Evolutionary conservation across 148 eudicot species (phyloP), one percentile per base, ranked within the genome.

Genomic region (Camellia japonica): DNA sequence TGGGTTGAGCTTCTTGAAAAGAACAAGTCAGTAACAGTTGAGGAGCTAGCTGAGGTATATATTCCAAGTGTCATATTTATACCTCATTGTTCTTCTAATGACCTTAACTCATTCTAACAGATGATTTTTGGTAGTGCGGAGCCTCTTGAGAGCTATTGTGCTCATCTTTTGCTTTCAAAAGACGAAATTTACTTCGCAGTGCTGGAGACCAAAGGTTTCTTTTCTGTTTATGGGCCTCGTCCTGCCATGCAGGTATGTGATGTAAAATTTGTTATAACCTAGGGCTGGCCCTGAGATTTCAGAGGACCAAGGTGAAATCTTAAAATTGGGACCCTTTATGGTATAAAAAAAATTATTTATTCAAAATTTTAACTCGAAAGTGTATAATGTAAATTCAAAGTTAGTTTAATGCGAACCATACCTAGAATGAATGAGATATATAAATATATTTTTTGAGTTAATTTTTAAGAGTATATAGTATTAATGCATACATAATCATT

Each of bases 1-100:
- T 96, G 99, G 98, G 78, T 89, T 84, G 99, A 96, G 90, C 93
- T 96, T 91, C 91, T 92, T 83, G 98, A 96, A 71, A 88, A 84
- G 77, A 91, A 92, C 75, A 87, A 92, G 74, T 78, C 92, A 16
- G 87, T 86, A 59, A 90, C 91, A 64, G 94, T 84, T 46, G 87
- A 87, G 78, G 90, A 93, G 83, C 86, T 96, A 79, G 97, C 99
- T 74, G 95, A 96, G 99, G 99, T 96, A 93, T 84, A 71, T 77
- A 42, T 76, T 73, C 78, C 62, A 44, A 80, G 60, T 59, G 64
- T 80, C 54, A 41, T 38, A 1, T 44, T 78, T 63, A 4, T 52
- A 20, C 71, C 52, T 63, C 56, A 12, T 82, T 78, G 79, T 83
- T 87, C 79, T 80, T 80, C 71, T 80, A 82, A 82, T 83, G 81